Evolutionary conservation across 495 filamentous ascomycete species (phyloP), one percentile per base, ranked within the genome.

Genomic region (Neurospora sp.): DNA sequence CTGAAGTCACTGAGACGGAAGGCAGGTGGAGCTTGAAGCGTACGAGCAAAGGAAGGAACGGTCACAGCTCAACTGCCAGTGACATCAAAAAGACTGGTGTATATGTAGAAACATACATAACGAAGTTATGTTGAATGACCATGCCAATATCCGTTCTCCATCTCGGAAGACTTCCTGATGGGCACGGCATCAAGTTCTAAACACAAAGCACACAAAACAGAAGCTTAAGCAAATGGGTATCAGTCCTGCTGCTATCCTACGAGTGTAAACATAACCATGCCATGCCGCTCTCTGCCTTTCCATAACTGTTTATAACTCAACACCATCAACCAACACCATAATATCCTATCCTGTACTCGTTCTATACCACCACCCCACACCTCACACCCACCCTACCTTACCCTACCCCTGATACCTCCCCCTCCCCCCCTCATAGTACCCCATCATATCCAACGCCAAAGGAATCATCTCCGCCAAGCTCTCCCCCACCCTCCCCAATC

Each of bases 371-470:
- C 39, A 41, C 39, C 39, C 16, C 11, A 41, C 39, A 4, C 39
- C 5, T 54, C n/a, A 0, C 44, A 54, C 46, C 20, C 6, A 54
- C 10, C n/a, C 46, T 2, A 3, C 8, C 8, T 7, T 44, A 9
- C 8, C 8, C 46, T 54, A 54, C 10, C 48, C 48, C 48, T 35
- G 54, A 35, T 66, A 66, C 54, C 35, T 10, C 72, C 9, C 16
- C 44, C 37, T 48, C 35, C 39, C 74, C 54, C 54, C 77, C 18
- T 76, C 78, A 77, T 89, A 90, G 79, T 87, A 90, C 62, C 86
- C 85, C 73, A 82, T 85, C 88, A 90, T 89, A 84, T 92, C 89
- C 75, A 92, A 74, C 78, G 81, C 85, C 70, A 87, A 48, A 70
- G 90, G 70, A 73, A 92, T 79, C 77, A 84, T 82, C 72, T 84